A percentile compares a stretch with the other conserved stretches of the same genome.
Evolutionary conservation across 1,139 yeast species (phyloP).

Genomic region (Meyerozyma elateridarum): DNA sequence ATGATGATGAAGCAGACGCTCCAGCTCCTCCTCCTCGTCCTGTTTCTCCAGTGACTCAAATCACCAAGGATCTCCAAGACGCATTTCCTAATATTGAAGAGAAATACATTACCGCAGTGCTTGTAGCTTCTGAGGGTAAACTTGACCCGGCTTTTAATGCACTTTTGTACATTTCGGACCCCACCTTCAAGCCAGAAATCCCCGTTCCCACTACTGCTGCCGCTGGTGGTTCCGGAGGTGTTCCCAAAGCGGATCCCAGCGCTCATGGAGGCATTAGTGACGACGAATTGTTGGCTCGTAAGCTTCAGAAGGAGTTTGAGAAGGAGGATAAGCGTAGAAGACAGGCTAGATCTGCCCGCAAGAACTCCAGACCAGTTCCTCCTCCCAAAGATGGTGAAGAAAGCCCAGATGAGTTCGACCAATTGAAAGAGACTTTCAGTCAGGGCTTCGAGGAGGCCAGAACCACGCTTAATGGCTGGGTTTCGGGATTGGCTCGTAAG

Average conservation of each 20-base stretch:
- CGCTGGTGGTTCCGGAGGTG: slow-evolving; percentile 12
- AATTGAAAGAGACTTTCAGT: slow-evolving; percentile 62
- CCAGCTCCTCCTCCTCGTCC: slow-evolving; percentile 80
- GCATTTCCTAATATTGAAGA: slow-evolving; percentile 81
- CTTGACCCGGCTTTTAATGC: slow-evolving; percentile 89
- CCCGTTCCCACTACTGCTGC: slow-evolving; percentile 30
- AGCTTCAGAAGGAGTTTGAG: slow-evolving; percentile 69
- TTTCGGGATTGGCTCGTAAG: slow-evolving; percentile 64
- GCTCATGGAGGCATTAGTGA: slow-evolving; percentile 38
- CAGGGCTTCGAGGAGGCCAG: slow-evolving; percentile 85
- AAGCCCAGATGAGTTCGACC: slow-evolving; percentile 62
- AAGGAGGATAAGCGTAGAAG: slow-evolving; percentile 32
- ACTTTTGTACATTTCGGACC: slow-evolving; percentile 74
- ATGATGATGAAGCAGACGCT: slow-evolving; percentile 26
- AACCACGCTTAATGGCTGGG: slow-evolving; percentile 76
- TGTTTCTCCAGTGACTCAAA: slow-evolving; percentile 48
- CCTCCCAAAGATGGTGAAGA: slow-evolving; percentile 44
- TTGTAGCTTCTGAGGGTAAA: slow-evolving; percentile 80
- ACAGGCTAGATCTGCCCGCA: slow-evolving; percentile 11
- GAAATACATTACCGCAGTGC: slow-evolving; percentile 65
- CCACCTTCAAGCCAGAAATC: slow-evolving; percentile 60
- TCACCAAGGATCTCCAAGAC: slow-evolving; percentile 56
- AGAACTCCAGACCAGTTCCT: slow-evolving; percentile 13
- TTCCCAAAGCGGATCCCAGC: slow-evolving; percentile 13
- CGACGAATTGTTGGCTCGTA: slow-evolving; percentile 82